Base-by-base conservation (phyloP, 352 stramenopile genomes). In the Globisporangium perplexum region DNA sequence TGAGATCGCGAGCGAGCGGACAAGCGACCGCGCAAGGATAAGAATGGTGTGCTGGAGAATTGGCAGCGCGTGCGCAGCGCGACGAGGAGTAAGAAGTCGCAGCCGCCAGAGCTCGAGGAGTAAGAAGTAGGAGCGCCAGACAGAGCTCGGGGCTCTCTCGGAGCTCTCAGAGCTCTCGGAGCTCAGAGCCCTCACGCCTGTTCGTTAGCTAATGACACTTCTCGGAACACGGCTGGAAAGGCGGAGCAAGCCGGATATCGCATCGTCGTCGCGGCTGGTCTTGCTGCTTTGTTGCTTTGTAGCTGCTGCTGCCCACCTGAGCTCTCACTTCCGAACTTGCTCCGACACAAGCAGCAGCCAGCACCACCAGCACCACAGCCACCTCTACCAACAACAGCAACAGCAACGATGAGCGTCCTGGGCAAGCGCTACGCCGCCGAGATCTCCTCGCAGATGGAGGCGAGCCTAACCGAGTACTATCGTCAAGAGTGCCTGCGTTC, bases 401-500 rank as follows among this genome's bases (percentile, higher is more conserved):
- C n/a, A n/a, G 42, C 42, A 22, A 63, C 24, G 22, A 80, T 86
- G 71, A 39, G 33, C 33, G 33, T 39, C 33, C 60, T 89, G 26
- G 75, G 77, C 72, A 91, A 91, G 65, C 77, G 81, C 65, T 77
- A 64, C 69, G 71, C 73, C 43, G 71, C 69, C 38, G 69, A 91
- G 55, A 85, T 85, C 63, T 65, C 55, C 20, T 62, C 59, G 46
- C 58, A 66, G 23, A 60, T 73, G 54, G 80, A 90, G 67, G 73
- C 74, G 42, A 77, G 71, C 65, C 61, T 91, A 50, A 91, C 81
- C 33, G 81, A 91, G 67, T 91, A 83, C 69, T 91, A 91, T 66
- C 77, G 81, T 55, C 77, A 87, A 51, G 81, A 89, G 60, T 91
- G 81, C 48, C 72, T 91, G 45, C 77, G 77, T 50, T 68, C 81